Evolutionary conservation across 2,329 filamentous ascomycete genomes (phyloP).

Genomic region (Lomentospora prolificans): DNA sequence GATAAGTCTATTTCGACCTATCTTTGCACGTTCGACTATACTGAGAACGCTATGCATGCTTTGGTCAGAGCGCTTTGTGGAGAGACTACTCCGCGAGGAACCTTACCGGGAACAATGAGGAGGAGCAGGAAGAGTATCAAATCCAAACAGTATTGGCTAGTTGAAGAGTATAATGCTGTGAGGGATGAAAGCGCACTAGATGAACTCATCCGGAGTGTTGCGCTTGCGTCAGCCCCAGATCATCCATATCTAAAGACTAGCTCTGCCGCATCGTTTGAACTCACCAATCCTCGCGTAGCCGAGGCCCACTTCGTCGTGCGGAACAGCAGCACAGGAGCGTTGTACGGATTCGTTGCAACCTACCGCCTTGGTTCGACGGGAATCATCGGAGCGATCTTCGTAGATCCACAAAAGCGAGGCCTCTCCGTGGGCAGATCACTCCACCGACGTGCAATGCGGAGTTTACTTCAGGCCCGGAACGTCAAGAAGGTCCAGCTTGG

Average conservation of each 20-base stretch:
- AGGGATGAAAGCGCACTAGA: constrained; percentile 66
- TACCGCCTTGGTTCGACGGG: constrained; percentile 67
- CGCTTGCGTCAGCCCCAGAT: constrained; percentile 55
- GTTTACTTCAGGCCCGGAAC: constrained; percentile 57
- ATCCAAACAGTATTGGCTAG: constrained; percentile 89
- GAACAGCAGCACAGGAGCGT: constrained; percentile 81
- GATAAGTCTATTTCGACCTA: constrained; percentile 86
- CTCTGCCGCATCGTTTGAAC: constrained; percentile 64
- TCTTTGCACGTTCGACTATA: constrained; percentile 93
- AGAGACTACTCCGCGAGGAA: constrained; percentile 51
- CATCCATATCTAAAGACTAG: constrained; percentile 62
- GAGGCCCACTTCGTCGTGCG: constrained; percentile 87
- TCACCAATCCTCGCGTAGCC: constrained; percentile 59
- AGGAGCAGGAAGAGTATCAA: constrained; percentile 82
- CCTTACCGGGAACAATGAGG: constrained; percentile 63
- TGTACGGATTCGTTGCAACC: constrained; percentile 88
- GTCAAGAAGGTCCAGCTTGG: constrained; percentile 77
- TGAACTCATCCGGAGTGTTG: constrained; percentile 61
- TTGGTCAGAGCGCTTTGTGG: constrained; percentile 78
- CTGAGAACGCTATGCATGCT: constrained; percentile 79
- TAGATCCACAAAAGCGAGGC: constrained; percentile 77
- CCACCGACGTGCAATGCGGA: constrained; percentile 74
- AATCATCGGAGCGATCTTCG: constrained; percentile 77
- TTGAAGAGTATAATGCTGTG: constrained; percentile 76
- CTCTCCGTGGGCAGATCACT: constrained; percentile 85